phyloP scores from a whole-genome alignment of 257 asterid species.

The Primulina tabacum region DNA sequence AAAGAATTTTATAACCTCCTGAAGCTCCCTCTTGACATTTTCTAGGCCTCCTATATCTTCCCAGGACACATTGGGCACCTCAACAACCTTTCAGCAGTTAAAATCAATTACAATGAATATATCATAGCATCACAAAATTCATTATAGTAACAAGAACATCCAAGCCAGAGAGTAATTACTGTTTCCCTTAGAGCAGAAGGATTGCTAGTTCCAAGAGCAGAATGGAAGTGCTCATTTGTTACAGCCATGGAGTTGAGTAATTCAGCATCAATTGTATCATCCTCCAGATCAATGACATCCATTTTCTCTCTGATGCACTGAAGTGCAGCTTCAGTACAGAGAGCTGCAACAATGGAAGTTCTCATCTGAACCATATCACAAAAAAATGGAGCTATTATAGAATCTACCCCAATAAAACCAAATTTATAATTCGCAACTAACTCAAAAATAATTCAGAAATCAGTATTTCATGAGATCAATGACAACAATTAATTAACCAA shows the following conservation, averaged over 20 bases:
- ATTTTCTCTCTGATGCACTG: conserved; percentile 62
- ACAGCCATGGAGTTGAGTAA: conserved; percentile 60
- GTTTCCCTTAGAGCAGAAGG: conserved; percentile 64
- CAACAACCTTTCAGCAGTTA: conserved; percentile 32
- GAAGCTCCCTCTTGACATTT: conserved; percentile 52
- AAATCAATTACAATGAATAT: not conserved
- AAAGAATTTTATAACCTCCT: conserved; percentile 31
- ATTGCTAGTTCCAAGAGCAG: conserved; percentile 58
- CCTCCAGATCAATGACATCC: conserved; percentile 64
- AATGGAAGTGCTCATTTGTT: conserved; percentile 53
- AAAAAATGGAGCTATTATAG: not conserved
- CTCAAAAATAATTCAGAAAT: not conserved
- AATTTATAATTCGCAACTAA: not conserved
- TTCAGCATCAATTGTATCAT: conserved; percentile 59
- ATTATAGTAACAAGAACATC: not conserved
- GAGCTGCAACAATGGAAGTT: conserved; percentile 37
- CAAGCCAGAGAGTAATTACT: conserved; percentile 29
- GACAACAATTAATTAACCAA: not conserved
- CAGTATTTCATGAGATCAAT: not conserved
- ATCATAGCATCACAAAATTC: not conserved
- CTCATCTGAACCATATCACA: not conserved
- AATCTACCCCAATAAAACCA: not conserved
- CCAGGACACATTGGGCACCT: conserved; percentile 50
- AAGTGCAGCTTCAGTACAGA: conserved; percentile 64
- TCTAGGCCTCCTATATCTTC: conserved; percentile 48